Evolutionary conservation across 441 rosid genomes (phyloP), one percentile per base, ranked within the genome.

Genomic region (Bocquillonia castaneifolia): DNA sequence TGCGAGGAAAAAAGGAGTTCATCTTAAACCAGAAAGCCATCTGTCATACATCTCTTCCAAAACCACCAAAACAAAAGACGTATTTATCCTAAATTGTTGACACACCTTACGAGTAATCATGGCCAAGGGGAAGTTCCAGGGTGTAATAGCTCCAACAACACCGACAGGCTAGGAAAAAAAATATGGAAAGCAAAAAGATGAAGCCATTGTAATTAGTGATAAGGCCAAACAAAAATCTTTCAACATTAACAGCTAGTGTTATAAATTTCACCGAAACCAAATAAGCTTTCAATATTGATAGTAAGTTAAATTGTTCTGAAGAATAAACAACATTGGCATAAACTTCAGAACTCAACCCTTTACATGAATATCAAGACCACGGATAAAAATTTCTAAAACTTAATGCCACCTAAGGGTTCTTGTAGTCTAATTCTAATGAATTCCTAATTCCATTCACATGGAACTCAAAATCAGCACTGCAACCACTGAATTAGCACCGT

Each of bases 71-170:
- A 57, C 5, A 54, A 57, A 36, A 53, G 58, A 12, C 4, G 22
- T 68, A 39, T 68, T 58, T 48, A 70, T 50, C 58, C 56, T 45
- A 59, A 61, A 76, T 54, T 72, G 26, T n/a, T n/a, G 55, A 71
- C 81, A 64, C 44, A 95, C 99, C 95, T 95, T 95, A 64, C 97
- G 84, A 42, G 99, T 89, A 71, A 95, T 95, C 99, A 95, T 95
- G 64, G 99, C 99, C 77, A 92, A 82, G 32, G 99, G 99, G 75
- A 92, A 94, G 84, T 94, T 94, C 99, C 99, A 94, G 4, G 99
- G 99, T 28, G 95, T 77, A 67, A 94, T 86, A 56, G 96, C 90
- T 73, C 98, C 99, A 80, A 90, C 96, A 81, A 92, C 96, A 79
- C 99, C 99, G 17, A 94, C 72, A 74, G 99, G 97, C 99, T 92